Evolutionary conservation across 306 rosid genomes (phyloP).

Genomic region (Gleditsia sinensis): DNA sequence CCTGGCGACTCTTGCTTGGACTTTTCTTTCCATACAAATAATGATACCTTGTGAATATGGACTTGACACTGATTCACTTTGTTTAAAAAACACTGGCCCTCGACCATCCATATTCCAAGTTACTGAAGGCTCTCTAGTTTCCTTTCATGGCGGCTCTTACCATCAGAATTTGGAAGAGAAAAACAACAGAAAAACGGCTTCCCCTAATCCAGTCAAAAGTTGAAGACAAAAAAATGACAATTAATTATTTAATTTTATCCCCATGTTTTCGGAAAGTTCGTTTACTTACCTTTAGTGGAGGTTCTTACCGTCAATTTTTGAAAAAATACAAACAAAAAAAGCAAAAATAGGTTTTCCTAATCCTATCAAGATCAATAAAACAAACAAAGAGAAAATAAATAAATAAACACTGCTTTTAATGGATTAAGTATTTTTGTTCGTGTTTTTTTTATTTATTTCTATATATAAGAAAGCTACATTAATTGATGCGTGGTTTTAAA

Average conservation of each 20-base stretch:
- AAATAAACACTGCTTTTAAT: neutral
- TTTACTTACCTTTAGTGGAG: slow-evolving; percentile 15
- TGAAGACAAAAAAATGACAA: neutral
- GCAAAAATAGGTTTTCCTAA: neutral
- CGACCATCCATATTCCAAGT: neutral
- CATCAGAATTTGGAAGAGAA: slow-evolving; percentile 13
- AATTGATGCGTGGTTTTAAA: too few species aligned
- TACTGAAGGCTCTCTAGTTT: slow-evolving; percentile 14
- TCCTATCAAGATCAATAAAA: slow-evolving; percentile 12
- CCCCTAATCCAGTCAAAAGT: neutral
- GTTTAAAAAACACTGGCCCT: slow-evolving; percentile 33
- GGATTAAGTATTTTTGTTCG: slow-evolving; percentile 22
- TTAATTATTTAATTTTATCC: neutral
- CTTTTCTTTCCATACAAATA: slow-evolving; percentile 8
- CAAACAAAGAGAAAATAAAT: neutral
- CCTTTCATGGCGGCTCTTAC: slow-evolving; percentile 13
- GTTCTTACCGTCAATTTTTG: slow-evolving; percentile 18
- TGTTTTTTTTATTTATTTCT: too few species aligned
- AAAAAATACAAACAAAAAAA: neutral
- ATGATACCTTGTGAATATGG: neutral
- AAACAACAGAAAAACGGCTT: neutral
- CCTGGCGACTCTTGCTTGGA: slow-evolving; percentile 10
- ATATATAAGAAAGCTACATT: too few species aligned
- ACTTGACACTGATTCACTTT: slow-evolving; percentile 9
- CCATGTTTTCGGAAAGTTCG: neutral